Percentiles rank a stretch among this genome's conserved stretches.
These are phyloP conservation scores for Fusarium illudens DNA, from an alignment of 2,329 filamentous ascomycete genomes.

Conservation along the genomic window DNA sequence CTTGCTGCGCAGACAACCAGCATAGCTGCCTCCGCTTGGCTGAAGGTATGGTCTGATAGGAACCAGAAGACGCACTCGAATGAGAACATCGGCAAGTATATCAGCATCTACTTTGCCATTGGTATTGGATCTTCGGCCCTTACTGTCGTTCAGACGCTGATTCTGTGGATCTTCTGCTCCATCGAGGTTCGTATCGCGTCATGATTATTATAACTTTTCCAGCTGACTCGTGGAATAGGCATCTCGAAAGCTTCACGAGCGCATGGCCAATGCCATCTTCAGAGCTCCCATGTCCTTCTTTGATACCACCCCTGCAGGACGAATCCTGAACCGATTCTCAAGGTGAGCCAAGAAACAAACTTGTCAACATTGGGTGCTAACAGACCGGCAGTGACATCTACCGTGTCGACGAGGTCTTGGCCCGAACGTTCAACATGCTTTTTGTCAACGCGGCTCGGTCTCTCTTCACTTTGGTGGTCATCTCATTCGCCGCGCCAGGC, in stretches of 20 bases:
- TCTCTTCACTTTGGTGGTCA: conserved; percentile 85
- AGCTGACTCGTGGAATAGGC: conserved; percentile 62
- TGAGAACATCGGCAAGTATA: conserved; percentile 82
- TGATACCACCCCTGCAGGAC: conserved; percentile 94
- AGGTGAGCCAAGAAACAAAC: conserved; percentile 63
- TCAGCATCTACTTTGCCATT: conserved; percentile 95
- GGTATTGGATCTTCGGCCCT: conserved; percentile 86
- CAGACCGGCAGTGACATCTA: conserved; percentile 71
- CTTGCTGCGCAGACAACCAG: conserved; percentile 82
- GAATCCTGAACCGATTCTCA: conserved; percentile 96
- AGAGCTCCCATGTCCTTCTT: conserved; percentile 99
- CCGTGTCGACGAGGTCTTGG: conserved; percentile 89
- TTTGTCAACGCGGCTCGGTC: conserved; percentile 80
- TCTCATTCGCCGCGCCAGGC: conserved; percentile 80
- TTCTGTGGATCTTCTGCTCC: conserved; percentile 99
- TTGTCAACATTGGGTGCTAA: conserved; percentile 31
- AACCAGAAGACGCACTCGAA: conserved; percentile 77
- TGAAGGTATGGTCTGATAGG: conserved; percentile 88
- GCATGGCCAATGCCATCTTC: conserved; percentile 98
- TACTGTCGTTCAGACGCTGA: conserved; percentile 90
- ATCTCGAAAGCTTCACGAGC: conserved; percentile 93
- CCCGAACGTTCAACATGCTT: conserved; percentile 97
- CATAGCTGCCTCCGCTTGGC: conserved; percentile 88
- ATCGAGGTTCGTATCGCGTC: conserved; percentile 75
- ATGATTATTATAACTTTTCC: neutral